Conservation (phyloP, 176 grass and related monocot genomes). For the Oryza glaberrima region DNA sequence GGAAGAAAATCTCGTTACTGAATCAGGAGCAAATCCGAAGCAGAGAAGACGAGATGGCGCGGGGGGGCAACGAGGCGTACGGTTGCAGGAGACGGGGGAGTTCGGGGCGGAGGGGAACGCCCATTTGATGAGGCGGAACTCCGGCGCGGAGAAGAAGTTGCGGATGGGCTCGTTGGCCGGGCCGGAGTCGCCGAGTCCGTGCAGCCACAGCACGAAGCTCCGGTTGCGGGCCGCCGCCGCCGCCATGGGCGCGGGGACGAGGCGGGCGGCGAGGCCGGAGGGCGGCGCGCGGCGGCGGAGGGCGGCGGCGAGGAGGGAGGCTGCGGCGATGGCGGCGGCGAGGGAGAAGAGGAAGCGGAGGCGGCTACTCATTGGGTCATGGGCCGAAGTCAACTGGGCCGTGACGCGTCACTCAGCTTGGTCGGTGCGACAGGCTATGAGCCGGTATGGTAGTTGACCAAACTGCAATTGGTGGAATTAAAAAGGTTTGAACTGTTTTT, state of each 20-base stretch:
- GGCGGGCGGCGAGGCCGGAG: background rate
- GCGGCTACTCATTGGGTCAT: constrained; percentile 48
- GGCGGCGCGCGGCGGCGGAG: constrained; percentile 43
- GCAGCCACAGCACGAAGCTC: constrained; percentile 89
- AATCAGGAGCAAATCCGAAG: background rate
- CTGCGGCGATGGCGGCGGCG: constrained; percentile 55
- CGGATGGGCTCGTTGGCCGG: constrained; percentile 89
- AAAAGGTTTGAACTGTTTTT: background rate
- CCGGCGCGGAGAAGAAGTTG: constrained; percentile 71
- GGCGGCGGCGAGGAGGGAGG: constrained; percentile 43
- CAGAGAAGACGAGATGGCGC: background rate
- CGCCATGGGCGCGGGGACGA: constrained; percentile 18
- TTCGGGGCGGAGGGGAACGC: constrained; percentile 73
- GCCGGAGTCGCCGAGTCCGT: constrained; percentile 91
- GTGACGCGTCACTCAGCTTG: background rate
- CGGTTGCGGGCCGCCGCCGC: constrained; percentile 37
- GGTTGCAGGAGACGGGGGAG: constrained; percentile 78
- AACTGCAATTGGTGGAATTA: background rate
- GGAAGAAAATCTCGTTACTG: background rate
- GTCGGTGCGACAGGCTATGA: background rate
- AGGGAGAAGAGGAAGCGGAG: constrained; percentile 51
- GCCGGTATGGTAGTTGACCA: background rate
- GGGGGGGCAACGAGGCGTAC: constrained; percentile 27
- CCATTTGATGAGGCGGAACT: constrained; percentile 81
- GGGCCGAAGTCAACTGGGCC: constrained; percentile 21